Evolutionary conservation across 1,139 yeast genomes (phyloP), one percentile per base, ranked within the genome.

Genomic region (Blastobotrys arbuscula): DNA sequence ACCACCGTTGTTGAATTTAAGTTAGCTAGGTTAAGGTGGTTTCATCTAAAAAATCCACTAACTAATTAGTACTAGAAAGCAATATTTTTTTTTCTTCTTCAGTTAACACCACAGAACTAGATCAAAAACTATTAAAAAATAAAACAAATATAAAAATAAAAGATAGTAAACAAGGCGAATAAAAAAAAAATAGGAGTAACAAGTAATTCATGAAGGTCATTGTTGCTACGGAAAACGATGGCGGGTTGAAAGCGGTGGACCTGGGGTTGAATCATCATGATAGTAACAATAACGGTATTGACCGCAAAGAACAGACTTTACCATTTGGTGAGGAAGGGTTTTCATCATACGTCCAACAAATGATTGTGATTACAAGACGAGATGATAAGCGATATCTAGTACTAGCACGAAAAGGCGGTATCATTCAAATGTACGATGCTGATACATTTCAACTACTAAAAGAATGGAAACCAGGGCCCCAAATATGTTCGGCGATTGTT

Each of bases 391-490:
- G 37, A 16, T 51, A 61, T 62, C 55, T 66, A 36, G 59, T 61
- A 15, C 60, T 65, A 31, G 70, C 68, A 16, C 54, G 71, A 13
- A 62, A 58, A 52, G 68, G 66, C 7, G 69, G 69, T 3, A 44
- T 58, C 5, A 54, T 67, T 38, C 68, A 67, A 47, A 50, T 67
- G 47, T 63, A 61, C 47, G 62, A 60, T 36, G 51, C 55, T n/a
- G 54, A 50, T 20, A 56, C 57, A 5, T 63, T 59, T 49, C 60
- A 59, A 43, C 57, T 66, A 16, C 51, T 58, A 39, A 59, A 57
- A 38, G 74, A 68, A 49, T 69, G 71, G 72, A 65, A 61, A 52
- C 67, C 64, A 45, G 38, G 51, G 57, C 49, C 53, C 56, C 36
- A 48, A 53, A 23, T 59, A 52, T 18, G 59, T 51, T 18, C 71